A percentile compares a stretch with the other conserved stretches of the same genome.
These are phyloP conservation scores for Lupinus albus DNA, from an alignment of 306 rosid genomes.

Conservation along the genomic window DNA sequence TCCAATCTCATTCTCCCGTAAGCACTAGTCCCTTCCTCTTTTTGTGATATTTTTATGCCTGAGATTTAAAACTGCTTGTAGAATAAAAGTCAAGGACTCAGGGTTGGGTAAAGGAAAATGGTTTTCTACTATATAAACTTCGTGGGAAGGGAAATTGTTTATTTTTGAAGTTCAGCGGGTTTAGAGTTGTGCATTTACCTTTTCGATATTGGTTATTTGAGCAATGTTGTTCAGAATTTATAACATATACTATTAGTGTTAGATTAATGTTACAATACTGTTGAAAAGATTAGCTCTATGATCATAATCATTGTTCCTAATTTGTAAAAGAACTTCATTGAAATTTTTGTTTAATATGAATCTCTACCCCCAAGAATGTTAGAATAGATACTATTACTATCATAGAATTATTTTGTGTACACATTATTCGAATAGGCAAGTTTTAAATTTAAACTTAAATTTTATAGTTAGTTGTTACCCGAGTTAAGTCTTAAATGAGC, in stretches of 20 bases:
- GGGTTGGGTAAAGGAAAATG: slow-evolving; percentile 10
- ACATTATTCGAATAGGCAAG: not conserved
- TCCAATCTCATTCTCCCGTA: slow-evolving; percentile 64
- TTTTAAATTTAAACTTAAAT: slow-evolving; percentile 1
- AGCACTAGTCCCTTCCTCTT: slow-evolving; percentile 34
- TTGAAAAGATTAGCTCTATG: not conserved
- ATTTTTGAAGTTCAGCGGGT: not conserved
- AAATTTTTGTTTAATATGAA: not conserved
- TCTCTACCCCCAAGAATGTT: too few species aligned
- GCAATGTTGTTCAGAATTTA: not conserved
- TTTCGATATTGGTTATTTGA: slow-evolving; percentile 4
- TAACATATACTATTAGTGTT: not conserved
- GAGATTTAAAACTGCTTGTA: slow-evolving; percentile 1
- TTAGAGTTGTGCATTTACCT: not conserved
- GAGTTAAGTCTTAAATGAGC: not conserved
- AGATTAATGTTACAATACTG: slow-evolving; percentile 1
- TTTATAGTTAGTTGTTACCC: slow-evolving; percentile 16
- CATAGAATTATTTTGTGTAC: not conserved
- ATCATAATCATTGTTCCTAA: not conserved
- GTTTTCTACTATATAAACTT: not conserved
- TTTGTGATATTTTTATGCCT: slow-evolving; percentile 21
- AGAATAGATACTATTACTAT: not conserved
- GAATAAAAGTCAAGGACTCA: not conserved
- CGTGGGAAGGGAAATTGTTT: not conserved
- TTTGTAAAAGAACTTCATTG: slow-evolving; percentile 17